Evolutionary conservation across 805 yeast genomes (phyloP).

Genomic region (Vanderwaltozyma tropicalis): DNA sequence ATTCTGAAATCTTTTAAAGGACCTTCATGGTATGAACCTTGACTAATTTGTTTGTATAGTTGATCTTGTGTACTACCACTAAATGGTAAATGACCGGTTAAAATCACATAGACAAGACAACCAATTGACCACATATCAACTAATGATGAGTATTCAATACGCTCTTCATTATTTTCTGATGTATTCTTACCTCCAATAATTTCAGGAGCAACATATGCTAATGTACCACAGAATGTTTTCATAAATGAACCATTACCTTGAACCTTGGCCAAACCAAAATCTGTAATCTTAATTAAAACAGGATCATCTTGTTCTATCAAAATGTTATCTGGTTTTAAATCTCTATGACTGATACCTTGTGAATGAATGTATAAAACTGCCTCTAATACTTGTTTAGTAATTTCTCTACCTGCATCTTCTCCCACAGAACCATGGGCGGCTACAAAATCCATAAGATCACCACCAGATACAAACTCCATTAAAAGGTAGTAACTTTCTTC

Average conservation of each 20-base stretch:
- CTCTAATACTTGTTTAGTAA: conserved; percentile 69
- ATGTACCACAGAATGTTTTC: conserved; percentile 95
- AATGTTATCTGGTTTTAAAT: conserved; percentile 91
- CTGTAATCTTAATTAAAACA: conserved; percentile 83
- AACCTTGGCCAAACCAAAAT: conserved; percentile 91
- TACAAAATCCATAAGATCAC: conserved; percentile 95
- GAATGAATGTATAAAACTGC: conserved; percentile 84
- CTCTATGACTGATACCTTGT: conserved; percentile 90
- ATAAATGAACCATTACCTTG: conserved; percentile 74
- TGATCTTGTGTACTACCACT: conserved; percentile 87
- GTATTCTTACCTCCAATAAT: conserved; percentile 40
- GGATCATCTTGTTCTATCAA: conserved; percentile 87
- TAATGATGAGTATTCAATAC: conserved; percentile 56
- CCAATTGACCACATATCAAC: conserved; percentile 99
- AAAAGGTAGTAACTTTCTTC: conserved; percentile 70
- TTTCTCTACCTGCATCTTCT: conserved; percentile 82
- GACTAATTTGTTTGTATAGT: conserved; percentile 61
- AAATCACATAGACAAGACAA: conserved; percentile 79
- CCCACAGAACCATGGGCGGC: conserved; percentile 87
- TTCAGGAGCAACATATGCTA: conserved; percentile 96
- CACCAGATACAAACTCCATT: conserved; percentile 94
- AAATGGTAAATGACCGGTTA: conserved; percentile 91
- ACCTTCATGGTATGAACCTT: conserved; percentile 72
- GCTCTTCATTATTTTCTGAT: conserved; percentile 10
- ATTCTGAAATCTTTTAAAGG: conserved; percentile 58